Evolutionary conservation across 2,329 filamentous ascomycete genomes (phyloP), one percentile per base, ranked within the genome.

Genomic region (Pestalotiopsis fici): DNA sequence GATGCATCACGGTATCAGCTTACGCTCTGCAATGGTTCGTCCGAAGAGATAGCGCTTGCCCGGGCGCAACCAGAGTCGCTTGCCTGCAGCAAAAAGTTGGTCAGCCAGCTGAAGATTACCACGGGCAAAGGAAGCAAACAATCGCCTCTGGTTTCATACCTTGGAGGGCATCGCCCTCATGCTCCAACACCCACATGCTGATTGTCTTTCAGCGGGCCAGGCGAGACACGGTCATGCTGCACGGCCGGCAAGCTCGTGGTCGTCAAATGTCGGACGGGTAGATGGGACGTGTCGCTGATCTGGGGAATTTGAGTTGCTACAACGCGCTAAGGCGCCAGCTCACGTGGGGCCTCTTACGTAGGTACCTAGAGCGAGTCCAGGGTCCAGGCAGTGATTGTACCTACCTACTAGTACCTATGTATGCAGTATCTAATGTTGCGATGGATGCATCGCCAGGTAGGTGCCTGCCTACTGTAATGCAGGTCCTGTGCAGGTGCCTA

Each of bases 21-120:
- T 84, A 88, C 89, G 84, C 74, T 92, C 89, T 66, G 87, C 86
- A 69, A 86, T 87, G 47, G 93, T 94, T 70, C 95, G 90, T 66
- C 95, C 95, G 77, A 97, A 93, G 23, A 97, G 86, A 78, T 96
- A 95, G 73, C 88, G 89, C 77, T 94, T 93, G 63, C 94, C 95
- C 2, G 95, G 95, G 67, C 91, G 90, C 69, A 97, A 85, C 95
- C 95, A 97, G 72, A 95, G 84, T 74, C 88, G 89, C 79, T 89
- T 93, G 69, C 88, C 90, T 92, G 71, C 25, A 59, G 31, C 61
- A 27, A 43, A 66, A 72, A 69, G 72, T 39, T 11, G 28, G 6
- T 54, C 23, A 64, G 37, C 67, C 70, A 66, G 72, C 69, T 59
- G 65, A 35, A 35, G 7, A 50, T 7, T 21, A 11, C 6, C 6